These are phyloP conservation scores for Podospora comata DNA, from an alignment of 495 filamentous ascomycete species.

Conservation along the genomic window DNA sequence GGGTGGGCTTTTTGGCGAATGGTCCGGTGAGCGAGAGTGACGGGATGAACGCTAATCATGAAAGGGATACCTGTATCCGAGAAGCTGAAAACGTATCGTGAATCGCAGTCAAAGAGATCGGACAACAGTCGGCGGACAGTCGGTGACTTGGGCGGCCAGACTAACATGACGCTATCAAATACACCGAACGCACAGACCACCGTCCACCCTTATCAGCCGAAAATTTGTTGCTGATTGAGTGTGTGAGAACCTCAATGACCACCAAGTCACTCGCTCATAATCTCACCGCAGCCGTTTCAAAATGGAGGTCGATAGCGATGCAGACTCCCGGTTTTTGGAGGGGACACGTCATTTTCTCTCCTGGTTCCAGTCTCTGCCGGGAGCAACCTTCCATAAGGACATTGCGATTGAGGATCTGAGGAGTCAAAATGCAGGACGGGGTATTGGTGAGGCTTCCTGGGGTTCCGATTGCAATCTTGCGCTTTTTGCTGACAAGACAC, in stretches of 20 bases:
- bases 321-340: conserved; percentile 29
- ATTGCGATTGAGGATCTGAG: conserved; percentile 47
- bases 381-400: conserved; percentile 44
- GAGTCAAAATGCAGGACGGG: conserved; percentile 38
- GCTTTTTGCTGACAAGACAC: neutral
- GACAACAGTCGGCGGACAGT: neutral
- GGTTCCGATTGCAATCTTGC: neutral
- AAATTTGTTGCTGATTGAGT: neutral
- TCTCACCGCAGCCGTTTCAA: neutral
- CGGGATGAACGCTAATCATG: neutral
- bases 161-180: neutral
- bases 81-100: neutral
- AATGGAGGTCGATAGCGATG: conserved; percentile 25
- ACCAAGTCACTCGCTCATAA: neutral
- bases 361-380: conserved; percentile 45
- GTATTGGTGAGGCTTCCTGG: conserved; percentile 38
- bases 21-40: too few relatives aligned
- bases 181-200: neutral
- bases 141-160: neutral
- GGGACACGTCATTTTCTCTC: conserved; percentile 38
- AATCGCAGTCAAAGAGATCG: neutral
- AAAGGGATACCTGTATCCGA: neutral
- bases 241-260: neutral
- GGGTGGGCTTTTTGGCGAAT: neutral
- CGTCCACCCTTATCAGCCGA: neutral